Percentiles rank a stretch among this genome's conserved stretches.
Conservation (phyloP, 257 asterid genomes). For the Solanum habrochaites region DNA sequence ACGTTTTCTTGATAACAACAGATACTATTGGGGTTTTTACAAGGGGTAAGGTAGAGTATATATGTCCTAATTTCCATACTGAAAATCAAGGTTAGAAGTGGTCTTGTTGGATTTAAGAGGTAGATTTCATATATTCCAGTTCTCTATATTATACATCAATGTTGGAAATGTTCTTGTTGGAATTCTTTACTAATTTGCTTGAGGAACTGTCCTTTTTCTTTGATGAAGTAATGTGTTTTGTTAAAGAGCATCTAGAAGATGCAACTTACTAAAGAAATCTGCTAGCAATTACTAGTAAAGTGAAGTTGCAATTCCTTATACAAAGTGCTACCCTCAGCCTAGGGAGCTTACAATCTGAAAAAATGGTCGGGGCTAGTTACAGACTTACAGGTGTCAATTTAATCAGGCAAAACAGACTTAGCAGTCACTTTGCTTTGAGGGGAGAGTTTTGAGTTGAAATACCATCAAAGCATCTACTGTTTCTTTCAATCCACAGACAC, state of each 20-base stretch:
- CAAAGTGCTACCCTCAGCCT: not conserved
- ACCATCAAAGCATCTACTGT: not conserved
- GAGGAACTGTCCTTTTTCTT: not conserved
- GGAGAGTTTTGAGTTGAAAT: not conserved
- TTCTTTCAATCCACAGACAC: not conserved
- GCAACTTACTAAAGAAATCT: not conserved
- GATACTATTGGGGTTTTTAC: fast-evolving
- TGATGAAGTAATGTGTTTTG: not conserved
- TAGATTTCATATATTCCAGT: too few relatives aligned
- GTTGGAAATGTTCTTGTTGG: not conserved
- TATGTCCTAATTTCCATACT: too few relatives aligned
- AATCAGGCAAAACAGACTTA: not conserved
- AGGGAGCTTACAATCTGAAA: not conserved
- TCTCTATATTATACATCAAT: not conserved
- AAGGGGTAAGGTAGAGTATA: too few relatives aligned
- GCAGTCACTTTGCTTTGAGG: not conserved
- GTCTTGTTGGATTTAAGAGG: too few relatives aligned
- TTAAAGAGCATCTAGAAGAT: not conserved
- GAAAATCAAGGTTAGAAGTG: too few relatives aligned
- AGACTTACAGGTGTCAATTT: not conserved
- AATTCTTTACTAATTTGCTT: not conserved
- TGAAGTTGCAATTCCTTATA: not conserved
- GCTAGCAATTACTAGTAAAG: not conserved
- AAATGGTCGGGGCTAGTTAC: not conserved
- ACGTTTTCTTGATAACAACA: too few relatives aligned